Conservation (phyloP, 345 rosid species). For the Ricinus communis region DNA sequence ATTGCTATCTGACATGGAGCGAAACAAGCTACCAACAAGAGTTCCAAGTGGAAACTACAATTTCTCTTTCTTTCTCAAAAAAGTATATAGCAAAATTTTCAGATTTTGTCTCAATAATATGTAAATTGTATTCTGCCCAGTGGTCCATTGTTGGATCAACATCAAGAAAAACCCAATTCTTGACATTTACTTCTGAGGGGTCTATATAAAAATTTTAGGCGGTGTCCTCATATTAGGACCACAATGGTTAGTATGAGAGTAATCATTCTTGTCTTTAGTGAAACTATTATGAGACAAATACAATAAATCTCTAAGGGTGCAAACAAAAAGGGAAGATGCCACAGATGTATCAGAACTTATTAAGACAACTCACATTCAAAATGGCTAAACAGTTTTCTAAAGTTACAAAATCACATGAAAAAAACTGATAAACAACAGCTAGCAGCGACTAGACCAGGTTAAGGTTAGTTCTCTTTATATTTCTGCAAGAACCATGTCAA, state of each 20-base stretch:
- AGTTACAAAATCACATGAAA: no score
- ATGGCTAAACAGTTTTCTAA: no score
- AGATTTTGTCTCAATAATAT: neutral
- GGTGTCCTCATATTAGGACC: conserved; percentile 26
- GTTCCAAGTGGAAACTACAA: neutral
- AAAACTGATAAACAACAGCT: no score
- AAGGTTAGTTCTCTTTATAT: no score
- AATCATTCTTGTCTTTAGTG: neutral
- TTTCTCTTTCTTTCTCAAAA: no score
- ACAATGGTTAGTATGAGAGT: conserved; percentile 3
- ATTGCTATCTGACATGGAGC: neutral
- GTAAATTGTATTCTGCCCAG: neutral
- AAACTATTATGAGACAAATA: neutral
- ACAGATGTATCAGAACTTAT: neutral
- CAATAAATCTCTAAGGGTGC: conserved; percentile 4
- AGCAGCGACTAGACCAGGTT: no score
- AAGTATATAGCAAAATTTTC: neutral
- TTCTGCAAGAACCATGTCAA: neutral
- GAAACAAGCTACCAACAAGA: neutral
- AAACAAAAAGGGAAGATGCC: conserved; percentile 12
- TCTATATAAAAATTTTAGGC: conserved; percentile 13
- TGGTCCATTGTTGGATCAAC: conserved; percentile 26
- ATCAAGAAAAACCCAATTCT: conserved; percentile 10
- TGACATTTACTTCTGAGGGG: conserved; percentile 16
- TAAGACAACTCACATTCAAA: neutral